Conservation (phyloP, 345 rosid species). For the Cochlearia excelsa region DNA sequence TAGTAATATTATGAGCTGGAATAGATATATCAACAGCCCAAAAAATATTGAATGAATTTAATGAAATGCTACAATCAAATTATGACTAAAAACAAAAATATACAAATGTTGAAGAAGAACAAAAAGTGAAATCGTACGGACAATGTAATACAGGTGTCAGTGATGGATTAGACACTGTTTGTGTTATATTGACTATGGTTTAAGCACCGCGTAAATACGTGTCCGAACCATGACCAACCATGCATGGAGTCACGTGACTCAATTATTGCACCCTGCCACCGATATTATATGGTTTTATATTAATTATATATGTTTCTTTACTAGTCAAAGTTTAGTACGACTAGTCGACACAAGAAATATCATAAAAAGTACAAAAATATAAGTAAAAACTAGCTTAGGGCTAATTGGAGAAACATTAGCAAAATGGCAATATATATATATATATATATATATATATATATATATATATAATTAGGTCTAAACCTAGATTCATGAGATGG, state of each 20-base stretch:
- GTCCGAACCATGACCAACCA: slow-evolving; percentile 19
- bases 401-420: background rate
- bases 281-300: background rate
- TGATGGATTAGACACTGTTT: slow-evolving; percentile 11
- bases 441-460: background rate
- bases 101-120: slow-evolving; percentile 11
- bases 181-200: slow-evolving; percentile 12
- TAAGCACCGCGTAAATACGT: slow-evolving; percentile 14
- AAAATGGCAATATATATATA: background rate
- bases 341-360: slow-evolving; percentile 8
- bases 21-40: slow-evolving; percentile 20
- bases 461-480: too few relatives aligned
- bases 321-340: slow-evolving; percentile 10
- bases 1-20: slow-evolving; percentile 24
- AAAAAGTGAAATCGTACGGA: slow-evolving; percentile 21
- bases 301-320: background rate
- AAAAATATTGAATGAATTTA: slow-evolving; percentile 24
- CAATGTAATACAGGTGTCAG: slow-evolving; percentile 22
- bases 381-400: slow-evolving; percentile 1
- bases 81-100: background rate
- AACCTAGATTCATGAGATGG: too few relatives aligned
- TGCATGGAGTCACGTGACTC: slow-evolving; percentile 26
- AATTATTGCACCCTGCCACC: slow-evolving; percentile 27
- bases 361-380: background rate
- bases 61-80: background rate